Base-by-base conservation (phyloP, 495 filamentous ascomycete species). In the Penicillium coffeae region DNA sequence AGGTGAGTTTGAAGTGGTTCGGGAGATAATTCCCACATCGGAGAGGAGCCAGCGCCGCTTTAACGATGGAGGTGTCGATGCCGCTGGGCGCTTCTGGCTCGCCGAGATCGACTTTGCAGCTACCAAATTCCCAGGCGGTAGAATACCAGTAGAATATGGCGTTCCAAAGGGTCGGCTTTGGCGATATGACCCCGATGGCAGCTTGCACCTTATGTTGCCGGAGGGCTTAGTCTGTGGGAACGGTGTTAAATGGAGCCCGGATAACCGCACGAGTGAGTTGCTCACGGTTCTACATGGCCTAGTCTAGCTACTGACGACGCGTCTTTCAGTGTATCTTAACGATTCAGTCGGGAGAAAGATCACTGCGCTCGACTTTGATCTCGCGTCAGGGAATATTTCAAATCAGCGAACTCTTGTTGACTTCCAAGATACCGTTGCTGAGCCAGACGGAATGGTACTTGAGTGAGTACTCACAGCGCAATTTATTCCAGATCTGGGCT, bases 121-220 rank as follows among this genome's bases (percentile, higher is more conserved):
- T 9, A 55, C 48, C 34, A 21, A 44, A 7, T 53, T 52, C 35
- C 35, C 50, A 4, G 33, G 38, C 9, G 47, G 52, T 19, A 33
- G 36, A 13, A 21, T 59, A 2, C 53, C 60, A 8, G 37, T 18
- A 0, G 33, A 33, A 6, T 63, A 63, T 51, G 55, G 55, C 4
- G 39, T 21, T 5, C 56, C 56, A 3, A 54, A 47, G 32, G 56
- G 60, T 0, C 44, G 53, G 25, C 41, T 69, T 6, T 66, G 65
- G 65, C 49, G 65, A 37, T 69, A 63, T 59, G 61, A 66, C 41
- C 65, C 63, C 1, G 63, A 62, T 48, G 60, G 56, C 0, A 55
- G 49, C 34, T 39, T 66, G 16, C 54, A 64, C 51, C 30, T 52
- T 40, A 64, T 64, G 60, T 33, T 55, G 16, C 25, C 36, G 8